Conservation (phyloP, 345 rosid genomes). For the Odontarrhena argentea region DNA sequence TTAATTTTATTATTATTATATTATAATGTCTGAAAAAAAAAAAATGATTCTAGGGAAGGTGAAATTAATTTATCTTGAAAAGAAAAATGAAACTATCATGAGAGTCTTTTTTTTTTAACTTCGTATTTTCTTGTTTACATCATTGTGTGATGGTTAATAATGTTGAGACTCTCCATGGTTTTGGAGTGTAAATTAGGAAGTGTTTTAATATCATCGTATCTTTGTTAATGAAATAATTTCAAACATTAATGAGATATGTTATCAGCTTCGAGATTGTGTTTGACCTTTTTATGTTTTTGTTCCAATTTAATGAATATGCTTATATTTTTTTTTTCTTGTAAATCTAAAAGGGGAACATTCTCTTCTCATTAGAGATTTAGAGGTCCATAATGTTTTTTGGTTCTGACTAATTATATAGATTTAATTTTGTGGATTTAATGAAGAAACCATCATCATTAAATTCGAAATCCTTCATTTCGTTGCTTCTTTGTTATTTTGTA, state of each 20-base stretch:
- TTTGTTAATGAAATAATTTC: slow-evolving; percentile 30
- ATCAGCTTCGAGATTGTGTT: slow-evolving; percentile 22
- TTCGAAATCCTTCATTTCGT: background rate
- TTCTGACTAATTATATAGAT: background rate
- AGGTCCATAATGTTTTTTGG: background rate
- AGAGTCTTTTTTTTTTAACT: slow-evolving; percentile 22
- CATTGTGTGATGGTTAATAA: slow-evolving; percentile 10
- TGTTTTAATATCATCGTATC: slow-evolving; percentile 17
- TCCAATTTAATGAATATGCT: background rate
- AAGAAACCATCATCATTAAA: background rate
- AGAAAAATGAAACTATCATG: background rate
- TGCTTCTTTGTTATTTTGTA: background rate
- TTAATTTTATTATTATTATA: slow-evolving; percentile 24
- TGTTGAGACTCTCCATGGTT: slow-evolving; percentile 25
- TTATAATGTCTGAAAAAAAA: background rate
- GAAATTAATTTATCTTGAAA: slow-evolving; percentile 7
- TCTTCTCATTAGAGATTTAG: background rate
- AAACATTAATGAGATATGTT: slow-evolving; percentile 26
- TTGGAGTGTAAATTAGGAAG: slow-evolving; percentile 33
- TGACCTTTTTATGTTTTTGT: background rate
- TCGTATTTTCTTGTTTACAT: slow-evolving; percentile 6
- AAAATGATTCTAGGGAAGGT: slow-evolving; percentile 12
- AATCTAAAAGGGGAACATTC: background rate
- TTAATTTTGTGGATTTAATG: background rate
- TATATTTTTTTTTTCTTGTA: too few relatives aligned